Evolutionary conservation across 371 early-diverging fungal genomes (phyloP).

Genomic region (Apophysomyces trapeziformis): DNA sequence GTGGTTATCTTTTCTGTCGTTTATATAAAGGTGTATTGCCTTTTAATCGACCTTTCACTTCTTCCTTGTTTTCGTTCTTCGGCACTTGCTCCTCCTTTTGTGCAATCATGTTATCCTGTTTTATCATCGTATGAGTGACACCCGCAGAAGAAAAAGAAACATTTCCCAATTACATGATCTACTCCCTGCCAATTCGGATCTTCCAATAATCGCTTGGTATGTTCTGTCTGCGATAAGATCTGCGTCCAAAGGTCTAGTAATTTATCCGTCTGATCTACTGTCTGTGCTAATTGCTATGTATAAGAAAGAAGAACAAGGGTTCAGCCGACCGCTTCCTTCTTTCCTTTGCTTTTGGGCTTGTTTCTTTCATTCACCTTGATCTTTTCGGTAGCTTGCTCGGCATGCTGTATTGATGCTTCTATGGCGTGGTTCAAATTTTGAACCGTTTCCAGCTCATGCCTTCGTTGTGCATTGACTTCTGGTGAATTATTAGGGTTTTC

Average conservation of each 20-base stretch:
- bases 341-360: not conserved
- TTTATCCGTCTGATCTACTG: constrained; percentile 40
- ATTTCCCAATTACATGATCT: not conserved
- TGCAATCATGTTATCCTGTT: not conserved
- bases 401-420: constrained; percentile 26
- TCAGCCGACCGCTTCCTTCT: no score
- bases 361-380: constrained; percentile 22
- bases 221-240: constrained; percentile 40
- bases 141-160: no score
- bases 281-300: constrained; percentile 30
- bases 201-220: constrained; percentile 40
- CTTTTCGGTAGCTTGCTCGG: constrained; percentile 23
- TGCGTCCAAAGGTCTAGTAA: constrained; percentile 43
- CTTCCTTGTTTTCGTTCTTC: no score
- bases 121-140: not conserved
- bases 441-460: constrained; percentile 33
- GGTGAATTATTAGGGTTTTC: constrained; percentile 39
- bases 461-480: constrained; percentile 33
- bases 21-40: no score
- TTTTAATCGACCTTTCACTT: no score
- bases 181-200: constrained; percentile 31
- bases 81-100: not conserved
- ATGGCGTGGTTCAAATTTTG: constrained; percentile 32
- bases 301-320: not conserved
- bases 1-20: no score